Evolutionary conservation across 208 protist species (phyloP), one percentile per base, ranked within the genome.

Genomic region (Trypanosoma congolense): DNA sequence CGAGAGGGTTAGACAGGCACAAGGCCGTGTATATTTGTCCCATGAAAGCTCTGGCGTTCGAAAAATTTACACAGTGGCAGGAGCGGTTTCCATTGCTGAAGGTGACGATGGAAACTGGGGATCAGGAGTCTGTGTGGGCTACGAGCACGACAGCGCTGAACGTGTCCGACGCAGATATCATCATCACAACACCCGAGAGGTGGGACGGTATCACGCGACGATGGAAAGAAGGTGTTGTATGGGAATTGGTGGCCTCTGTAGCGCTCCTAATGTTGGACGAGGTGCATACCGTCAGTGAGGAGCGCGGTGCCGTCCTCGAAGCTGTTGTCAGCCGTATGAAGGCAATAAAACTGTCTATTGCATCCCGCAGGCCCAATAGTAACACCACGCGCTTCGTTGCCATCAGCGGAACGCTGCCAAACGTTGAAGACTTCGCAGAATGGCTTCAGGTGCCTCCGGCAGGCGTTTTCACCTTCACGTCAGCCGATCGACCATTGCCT

Each of bases 91-190:
- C 77, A 2, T 58, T 77, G 0, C 70, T 96, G 0, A 66, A 67
- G 4, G 84, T 96, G 1, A 71, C 71, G 0, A 76, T 98, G 42
- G 76, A 94, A 38, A 99, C 98, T 5, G 98, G 98, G 22, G 98
- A 99, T 73, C 98, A 91, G 35, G 78, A 83, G 40, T 54, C 62
- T 19, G 59, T 61, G 31, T 44, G 54, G 28, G 57, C 22, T 52
- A 73, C 55, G 80, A 86, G 53, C 2, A 59, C 77, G n/a, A 61
- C 54, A 33, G 58, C 92, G 24, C 28, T 45, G 0, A 53, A 54
- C 2, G 73, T 92, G 2, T 64, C 64, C 6, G 41, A 55, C 16
- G 80, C 83, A 4, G 75, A 93, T 60, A 88, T 96, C 55, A 80
- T 96, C 54, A 74, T 97, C 47, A 94, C 90, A 18, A 97, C 93